A percentile compares a stretch with the other conserved stretches of the same genome.
Conservation (phyloP, 2,329 filamentous ascomycete genomes). For the Stagonosporopsis vannaccii region DNA sequence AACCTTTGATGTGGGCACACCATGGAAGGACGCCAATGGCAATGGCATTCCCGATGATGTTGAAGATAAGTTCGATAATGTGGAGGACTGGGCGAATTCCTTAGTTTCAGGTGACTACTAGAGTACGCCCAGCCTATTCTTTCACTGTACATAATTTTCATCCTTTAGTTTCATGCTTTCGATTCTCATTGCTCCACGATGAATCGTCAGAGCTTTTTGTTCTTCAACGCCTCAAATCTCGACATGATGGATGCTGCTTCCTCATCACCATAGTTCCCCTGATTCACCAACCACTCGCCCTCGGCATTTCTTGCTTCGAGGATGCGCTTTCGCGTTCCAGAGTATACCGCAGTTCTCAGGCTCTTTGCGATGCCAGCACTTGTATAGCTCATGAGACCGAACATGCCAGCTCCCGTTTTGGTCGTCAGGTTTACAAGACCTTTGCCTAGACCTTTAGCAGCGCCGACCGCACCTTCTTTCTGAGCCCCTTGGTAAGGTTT, state of each 20-base stretch:
- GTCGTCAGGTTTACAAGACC: constrained; percentile 26
- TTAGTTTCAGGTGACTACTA: constrained; percentile 47
- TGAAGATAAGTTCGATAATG: constrained; percentile 55
- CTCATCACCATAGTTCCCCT: background rate
- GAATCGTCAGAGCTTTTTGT: background rate
- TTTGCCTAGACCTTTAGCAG: constrained; percentile 52
- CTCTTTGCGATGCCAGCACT: constrained; percentile 61
- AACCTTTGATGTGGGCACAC: constrained; percentile 49
- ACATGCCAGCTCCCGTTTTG: constrained; percentile 25
- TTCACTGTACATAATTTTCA: background rate
- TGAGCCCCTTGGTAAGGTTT: constrained; percentile 73
- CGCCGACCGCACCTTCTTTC: constrained; percentile 67
- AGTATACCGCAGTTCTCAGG: constrained; percentile 10
- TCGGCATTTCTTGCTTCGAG: constrained; percentile 11
- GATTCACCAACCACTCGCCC: constrained; percentile 15
- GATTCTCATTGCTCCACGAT: background rate
- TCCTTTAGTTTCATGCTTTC: background rate
- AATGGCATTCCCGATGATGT: constrained; percentile 61
- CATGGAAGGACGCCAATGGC: constrained; percentile 55
- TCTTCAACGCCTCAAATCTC: background rate
- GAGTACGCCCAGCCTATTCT: background rate
- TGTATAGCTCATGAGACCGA: constrained; percentile 35
- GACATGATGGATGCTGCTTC: background rate
- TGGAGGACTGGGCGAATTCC: constrained; percentile 62
- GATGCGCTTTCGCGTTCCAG: constrained; percentile 14